A percentile compares a stretch with the other conserved stretches of the same genome.
phyloP scores from a whole-genome alignment of 1,284 basidiomycete genomes.

The Porogramme epimiltina region DNA sequence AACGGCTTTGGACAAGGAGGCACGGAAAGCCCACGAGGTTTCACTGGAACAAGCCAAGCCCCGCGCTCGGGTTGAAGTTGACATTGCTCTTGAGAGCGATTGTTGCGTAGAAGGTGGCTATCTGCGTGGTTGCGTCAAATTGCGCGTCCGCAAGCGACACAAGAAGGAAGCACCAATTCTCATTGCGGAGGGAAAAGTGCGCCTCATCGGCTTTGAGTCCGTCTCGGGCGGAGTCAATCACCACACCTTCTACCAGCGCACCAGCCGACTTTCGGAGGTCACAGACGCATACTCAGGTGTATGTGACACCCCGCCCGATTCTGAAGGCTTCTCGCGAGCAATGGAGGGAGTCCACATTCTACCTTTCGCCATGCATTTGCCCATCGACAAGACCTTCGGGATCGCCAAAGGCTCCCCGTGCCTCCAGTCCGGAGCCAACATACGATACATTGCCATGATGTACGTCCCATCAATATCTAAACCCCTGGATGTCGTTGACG shows the following conservation, averaged over 20 bases:
- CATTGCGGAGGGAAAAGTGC: conserved; percentile 80
- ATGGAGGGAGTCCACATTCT: conserved; percentile 73
- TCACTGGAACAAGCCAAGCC: conserved; percentile 66
- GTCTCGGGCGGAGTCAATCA: conserved; percentile 61
- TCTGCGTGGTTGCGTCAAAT: conserved; percentile 73
- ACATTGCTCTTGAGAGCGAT: conserved; percentile 79
- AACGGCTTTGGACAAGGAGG: conserved; percentile 20
- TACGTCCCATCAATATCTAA: conserved; percentile 39
- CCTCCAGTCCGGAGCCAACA: conserved; percentile 58
- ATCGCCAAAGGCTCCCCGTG: conserved; percentile 71
- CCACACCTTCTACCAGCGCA: conserved; percentile 88
- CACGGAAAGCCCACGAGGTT: conserved; percentile 28
- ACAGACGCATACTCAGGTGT: conserved; percentile 47
- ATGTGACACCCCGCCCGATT: conserved; percentile 58
- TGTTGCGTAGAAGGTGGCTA: conserved; percentile 82
- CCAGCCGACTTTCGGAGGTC: conserved; percentile 60
- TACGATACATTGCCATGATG: conserved; percentile 87
- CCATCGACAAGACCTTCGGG: conserved; percentile 60
- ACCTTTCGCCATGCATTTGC: conserved; percentile 81
- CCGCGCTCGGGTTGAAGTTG: conserved; percentile 80
- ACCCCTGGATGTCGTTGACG: conserved; percentile 5
- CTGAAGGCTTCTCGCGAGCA: conserved; percentile 72
- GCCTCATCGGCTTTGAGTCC: conserved; percentile 88
- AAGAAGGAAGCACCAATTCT: conserved; percentile 64
- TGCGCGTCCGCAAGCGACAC: conserved; percentile 64